Conservation (phyloP, 2,329 filamentous ascomycete genomes). For the Colletotrichum spaethianum region DNA sequence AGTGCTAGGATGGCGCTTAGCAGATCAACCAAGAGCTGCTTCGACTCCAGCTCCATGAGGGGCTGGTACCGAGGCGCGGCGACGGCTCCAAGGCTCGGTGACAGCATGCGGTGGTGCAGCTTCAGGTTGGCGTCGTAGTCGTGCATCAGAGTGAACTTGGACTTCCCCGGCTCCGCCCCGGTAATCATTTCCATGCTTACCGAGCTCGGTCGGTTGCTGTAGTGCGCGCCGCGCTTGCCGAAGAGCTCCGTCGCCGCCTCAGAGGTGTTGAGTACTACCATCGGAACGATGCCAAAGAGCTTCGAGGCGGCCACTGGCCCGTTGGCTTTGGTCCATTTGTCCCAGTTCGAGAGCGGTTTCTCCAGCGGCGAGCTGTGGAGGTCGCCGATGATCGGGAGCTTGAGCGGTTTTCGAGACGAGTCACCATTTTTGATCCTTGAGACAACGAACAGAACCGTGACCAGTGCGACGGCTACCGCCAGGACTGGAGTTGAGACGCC, state of each 20-base stretch:
- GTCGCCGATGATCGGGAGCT: conserved; percentile 43
- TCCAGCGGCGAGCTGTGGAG: conserved; percentile 44
- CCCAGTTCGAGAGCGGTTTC: conserved; percentile 42
- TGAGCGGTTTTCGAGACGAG: conserved; percentile 17
- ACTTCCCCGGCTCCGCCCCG: conserved; percentile 41
- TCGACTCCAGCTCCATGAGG: conserved; percentile 62
- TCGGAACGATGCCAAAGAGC: conserved; percentile 44
- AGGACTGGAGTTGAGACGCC: neutral
- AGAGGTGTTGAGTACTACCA: conserved; percentile 42
- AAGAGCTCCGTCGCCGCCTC: conserved; percentile 43
- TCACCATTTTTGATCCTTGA: neutral
- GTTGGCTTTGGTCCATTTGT: conserved; percentile 40
- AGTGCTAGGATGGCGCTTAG: conserved; percentile 44
- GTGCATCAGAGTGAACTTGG: conserved; percentile 43
- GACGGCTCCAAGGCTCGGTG: conserved; percentile 49
- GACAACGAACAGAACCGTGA: neutral
- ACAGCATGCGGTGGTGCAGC: conserved; percentile 56
- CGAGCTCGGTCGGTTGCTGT: conserved; percentile 44
- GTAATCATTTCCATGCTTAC: conserved; percentile 46
- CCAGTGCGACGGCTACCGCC: neutral
- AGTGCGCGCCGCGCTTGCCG: conserved; percentile 43
- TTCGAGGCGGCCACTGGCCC: conserved; percentile 41
- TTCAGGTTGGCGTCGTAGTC: conserved; percentile 55
- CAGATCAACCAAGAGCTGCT: conserved; percentile 59
- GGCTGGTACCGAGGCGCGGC: conserved; percentile 54